Conservation (phyloP, 1,284 basidiomycete genomes). For the Ceratobasidium sp. region DNA sequence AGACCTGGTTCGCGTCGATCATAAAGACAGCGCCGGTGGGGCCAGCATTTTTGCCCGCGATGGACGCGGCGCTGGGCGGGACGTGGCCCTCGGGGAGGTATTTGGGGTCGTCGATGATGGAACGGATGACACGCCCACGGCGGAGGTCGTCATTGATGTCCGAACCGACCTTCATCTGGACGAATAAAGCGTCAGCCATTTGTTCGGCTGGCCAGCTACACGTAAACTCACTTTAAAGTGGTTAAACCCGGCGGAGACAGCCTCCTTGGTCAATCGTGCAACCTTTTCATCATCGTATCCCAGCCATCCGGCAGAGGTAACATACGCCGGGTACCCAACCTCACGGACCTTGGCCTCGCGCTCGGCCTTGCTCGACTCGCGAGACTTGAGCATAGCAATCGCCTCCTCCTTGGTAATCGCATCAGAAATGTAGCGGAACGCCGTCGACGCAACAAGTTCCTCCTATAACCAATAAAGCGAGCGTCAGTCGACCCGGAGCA, state of each 20-base stretch:
- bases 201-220: not conserved
- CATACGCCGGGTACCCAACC: constrained; percentile 91
- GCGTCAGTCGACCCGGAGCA: too few species aligned
- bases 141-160: constrained; percentile 84
- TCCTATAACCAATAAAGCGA: constrained; percentile 61
- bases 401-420: constrained; percentile 93
- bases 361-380: constrained; percentile 79
- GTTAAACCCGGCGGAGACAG: constrained; percentile 87
- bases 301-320: constrained; percentile 94
- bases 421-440: constrained; percentile 94
- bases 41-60: constrained; percentile 90
- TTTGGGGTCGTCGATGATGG: constrained; percentile 91
- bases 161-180: constrained; percentile 90
- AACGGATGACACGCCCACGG: constrained; percentile 87
- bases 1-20: constrained; percentile 97
- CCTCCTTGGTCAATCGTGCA: constrained; percentile 83
- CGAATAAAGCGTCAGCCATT: constrained; percentile 24
- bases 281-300: constrained; percentile 95
- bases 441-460: constrained; percentile 84
- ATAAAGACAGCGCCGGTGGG: constrained; percentile 93
- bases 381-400: constrained; percentile 80
- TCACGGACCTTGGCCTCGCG: constrained; percentile 78
- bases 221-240: constrained; percentile 76
- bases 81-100: constrained; percentile 67
- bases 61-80: constrained; percentile 72